phyloP scores from a whole-genome alignment of 129 eudicot genomes.

The Mikania micrantha region DNA sequence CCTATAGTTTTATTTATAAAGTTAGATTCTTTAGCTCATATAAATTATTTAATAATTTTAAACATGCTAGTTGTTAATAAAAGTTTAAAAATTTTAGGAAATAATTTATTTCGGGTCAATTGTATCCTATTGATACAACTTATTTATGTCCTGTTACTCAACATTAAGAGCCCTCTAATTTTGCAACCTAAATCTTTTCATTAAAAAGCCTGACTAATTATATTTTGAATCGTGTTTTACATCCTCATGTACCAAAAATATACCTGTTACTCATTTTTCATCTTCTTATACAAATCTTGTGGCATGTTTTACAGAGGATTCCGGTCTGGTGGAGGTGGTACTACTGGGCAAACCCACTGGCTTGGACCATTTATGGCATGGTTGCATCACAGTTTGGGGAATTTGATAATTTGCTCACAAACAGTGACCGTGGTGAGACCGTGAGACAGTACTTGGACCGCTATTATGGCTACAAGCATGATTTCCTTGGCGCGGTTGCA shows the following conservation, averaged over 20 bases:
- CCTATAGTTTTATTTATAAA: too few species aligned
- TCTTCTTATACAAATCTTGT: background rate
- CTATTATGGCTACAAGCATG: conserved; percentile 29
- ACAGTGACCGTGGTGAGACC: background rate
- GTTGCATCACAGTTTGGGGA: conserved; percentile 50
- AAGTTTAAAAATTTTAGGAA: too few species aligned
- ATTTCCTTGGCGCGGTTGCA: conserved; percentile 30
- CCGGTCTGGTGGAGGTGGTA: conserved; percentile 62
- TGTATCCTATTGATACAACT: too few species aligned
- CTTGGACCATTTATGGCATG: conserved; percentile 50
- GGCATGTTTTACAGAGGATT: conserved; percentile 24
- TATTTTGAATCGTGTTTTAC: too few species aligned
- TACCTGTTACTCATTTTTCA: background rate
- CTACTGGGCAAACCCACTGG: conserved; percentile 37
- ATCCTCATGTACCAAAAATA: background rate
- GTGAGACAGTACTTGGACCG: conserved; percentile 31
- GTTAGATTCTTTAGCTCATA: too few species aligned
- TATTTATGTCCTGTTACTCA: too few species aligned
- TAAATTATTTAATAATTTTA: too few species aligned
- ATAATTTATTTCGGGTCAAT: too few species aligned
- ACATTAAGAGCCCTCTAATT: too few species aligned
- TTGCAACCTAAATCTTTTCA: too few species aligned
- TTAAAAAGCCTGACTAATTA: too few species aligned
- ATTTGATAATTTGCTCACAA: background rate
- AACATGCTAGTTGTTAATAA: too few species aligned